Base-by-base conservation (phyloP, 805 yeast species). In the Hanseniaspora lindneri region DNA sequence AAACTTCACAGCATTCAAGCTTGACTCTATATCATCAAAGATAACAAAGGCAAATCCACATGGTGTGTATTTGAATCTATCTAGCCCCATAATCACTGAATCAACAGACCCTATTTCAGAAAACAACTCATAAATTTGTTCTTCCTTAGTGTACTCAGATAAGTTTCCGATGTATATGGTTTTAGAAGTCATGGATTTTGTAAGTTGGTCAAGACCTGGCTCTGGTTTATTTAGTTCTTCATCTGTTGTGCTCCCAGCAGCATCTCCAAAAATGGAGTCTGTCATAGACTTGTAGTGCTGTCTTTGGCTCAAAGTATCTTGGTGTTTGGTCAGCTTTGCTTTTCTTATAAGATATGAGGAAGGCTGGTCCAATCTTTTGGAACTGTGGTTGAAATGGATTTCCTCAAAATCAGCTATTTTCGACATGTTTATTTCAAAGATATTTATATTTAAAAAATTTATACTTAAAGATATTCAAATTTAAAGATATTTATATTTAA, bases 21-120 rank as follows among this genome's bases (percentile, higher is more conserved):
- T 86, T 43, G 84, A 87, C 43, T 72, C 71, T 39, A 79, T 79
- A 25, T 68, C 63, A 47, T 73, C 74, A 62, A 80, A 92, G 40
- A 86, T 81, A 34, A 92, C 87, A 61, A 92, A 92, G 61, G 96
- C 88, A 63, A 92, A 89, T 16, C 98, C 97, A 61, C 97, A 88
- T 1, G 98, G 98, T 1, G 96, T 88, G 58, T 80, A 77, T 55
- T 83, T 82, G 61, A 80, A 80, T 54, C 96, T 73, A 62, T 92
- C 96, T 32, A 92, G 73, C 0, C 98, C 98, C 97, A 92, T 92
- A 44, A 89, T 79, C 36, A 88, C 83, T 58, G 81, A 72, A 54
- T 76, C 76, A 34, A 89, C 79, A 14, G 75, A 69, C 1, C 96
- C 97, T 55, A 84, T 79, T 62, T 82, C 81, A 52, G 82, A 74